Evolutionary conservation across 306 rosid genomes (phyloP).

Genomic region (Luffa acutangula): DNA sequence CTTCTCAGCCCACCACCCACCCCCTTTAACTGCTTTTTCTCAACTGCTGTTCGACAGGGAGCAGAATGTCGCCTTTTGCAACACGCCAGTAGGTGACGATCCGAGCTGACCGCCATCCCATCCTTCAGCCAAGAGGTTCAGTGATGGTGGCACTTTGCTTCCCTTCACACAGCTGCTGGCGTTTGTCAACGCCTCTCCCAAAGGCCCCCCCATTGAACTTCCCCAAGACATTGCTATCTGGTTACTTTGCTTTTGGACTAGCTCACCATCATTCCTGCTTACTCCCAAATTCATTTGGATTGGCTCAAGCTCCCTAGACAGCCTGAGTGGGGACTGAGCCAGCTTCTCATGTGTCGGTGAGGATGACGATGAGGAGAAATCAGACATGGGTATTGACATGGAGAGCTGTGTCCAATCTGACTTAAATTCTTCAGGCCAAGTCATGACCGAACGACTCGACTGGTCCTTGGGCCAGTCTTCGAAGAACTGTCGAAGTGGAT

Average conservation of each 20-base stretch:
- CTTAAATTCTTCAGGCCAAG: slow-evolving; percentile 35
- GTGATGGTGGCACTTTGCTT: slow-evolving; percentile 18
- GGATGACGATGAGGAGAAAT: slow-evolving; percentile 34
- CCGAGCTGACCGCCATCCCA: slow-evolving; percentile 36
- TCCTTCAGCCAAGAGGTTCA: slow-evolving; percentile 25
- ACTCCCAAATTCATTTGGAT: slow-evolving; percentile 17
- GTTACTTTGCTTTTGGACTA: slow-evolving; percentile 11
- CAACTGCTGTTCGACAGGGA: slow-evolving; percentile 44
- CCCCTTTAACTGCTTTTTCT: slow-evolving; percentile 25
- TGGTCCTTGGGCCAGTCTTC: slow-evolving; percentile 36
- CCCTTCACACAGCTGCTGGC: slow-evolving; percentile 11
- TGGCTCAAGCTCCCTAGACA: slow-evolving; percentile 26
- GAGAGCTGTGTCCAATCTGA: slow-evolving; percentile 44
- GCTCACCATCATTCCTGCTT: slow-evolving; percentile 8
- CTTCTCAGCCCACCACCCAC: slow-evolving; percentile 8
- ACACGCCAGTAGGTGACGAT: slow-evolving; percentile 39
- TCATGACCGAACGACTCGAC: slow-evolving; percentile 18
- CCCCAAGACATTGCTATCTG: slow-evolving; percentile 25
- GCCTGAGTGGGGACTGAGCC: slow-evolving; percentile 27
- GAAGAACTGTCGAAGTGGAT: slow-evolving; percentile 27
- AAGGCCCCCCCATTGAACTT: slow-evolving; percentile 40
- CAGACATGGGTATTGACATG: slow-evolving; percentile 36
- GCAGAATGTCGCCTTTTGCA: slow-evolving; percentile 35
- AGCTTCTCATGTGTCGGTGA: slow-evolving; percentile 27
- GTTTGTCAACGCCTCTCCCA: slow-evolving; percentile 40